Evolutionary conservation across 768 basidiomycete species (phyloP), one percentile per base, ranked within the genome.

Genomic region (Amanita molliuscula): DNA sequence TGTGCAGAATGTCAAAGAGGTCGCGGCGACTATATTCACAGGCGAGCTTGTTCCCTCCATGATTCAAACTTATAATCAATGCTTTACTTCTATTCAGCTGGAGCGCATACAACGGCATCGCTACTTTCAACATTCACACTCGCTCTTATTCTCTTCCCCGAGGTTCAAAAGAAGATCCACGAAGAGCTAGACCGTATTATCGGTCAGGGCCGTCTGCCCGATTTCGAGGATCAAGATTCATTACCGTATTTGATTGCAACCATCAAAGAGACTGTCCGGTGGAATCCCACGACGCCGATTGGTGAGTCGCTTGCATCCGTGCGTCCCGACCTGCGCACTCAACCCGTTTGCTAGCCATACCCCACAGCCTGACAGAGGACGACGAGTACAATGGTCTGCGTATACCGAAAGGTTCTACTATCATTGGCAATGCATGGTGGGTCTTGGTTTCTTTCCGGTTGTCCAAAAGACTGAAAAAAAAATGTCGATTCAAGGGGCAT

Each of bases 311-410:
- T 21, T 43, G 20, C 21, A 33, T 6, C 38, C n/a, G 42, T 33
- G 25, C 13, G 10, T 13, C 6, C 10, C n/a, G 38, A 10, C 54
- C 41, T 16, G 54, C 38, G 44, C 23, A 13, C 31, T 28, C 8
- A 40, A 16, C 16, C 3, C 18, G 9, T 25, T 18, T 36, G 3
- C 6, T 36, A 68, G 67, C 58, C 20, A 57, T 68, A 5, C 66
- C 70, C 2, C 69, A 71, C 40, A 51, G 55, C 31, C 50, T 56
- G 8, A 62, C 57, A 6, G 61, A 65, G 49, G 73, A 77, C 41
- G 76, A 78, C 52, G 57, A 65, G 3, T 77, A 73, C 50, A 65
- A 70, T 2, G 74, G 71, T 1, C 68, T 70, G 51, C 61, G 61
- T 35, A 73, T 78, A 36, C 75, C 74, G 0, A 69, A 72, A 52